A percentile compares a stretch with the other conserved stretches of the same genome.
These are phyloP conservation scores for Pythium sp. DNA, from an alignment of 352 stramenopile species.

Conservation along the genomic window DNA sequence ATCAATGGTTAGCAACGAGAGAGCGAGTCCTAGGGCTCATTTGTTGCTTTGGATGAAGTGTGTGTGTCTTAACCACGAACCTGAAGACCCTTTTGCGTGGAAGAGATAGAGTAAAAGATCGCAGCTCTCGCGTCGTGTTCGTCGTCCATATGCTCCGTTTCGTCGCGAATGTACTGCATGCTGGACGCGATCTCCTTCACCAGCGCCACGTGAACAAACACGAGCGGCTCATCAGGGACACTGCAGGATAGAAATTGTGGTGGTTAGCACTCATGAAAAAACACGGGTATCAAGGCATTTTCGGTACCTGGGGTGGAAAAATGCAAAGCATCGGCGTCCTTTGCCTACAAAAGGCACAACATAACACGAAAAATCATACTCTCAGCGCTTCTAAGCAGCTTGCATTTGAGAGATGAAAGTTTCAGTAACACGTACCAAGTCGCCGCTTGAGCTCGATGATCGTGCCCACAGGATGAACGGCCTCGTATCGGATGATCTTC, in stretches of 20 bases:
- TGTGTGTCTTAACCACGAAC: slow-evolving; percentile 20
- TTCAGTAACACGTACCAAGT: slow-evolving; percentile 43
- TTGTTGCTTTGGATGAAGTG: no score
- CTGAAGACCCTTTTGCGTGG: slow-evolving; percentile 88
- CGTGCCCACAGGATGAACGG: slow-evolving; percentile 92
- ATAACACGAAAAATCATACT: neutral
- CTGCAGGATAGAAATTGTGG: slow-evolving; percentile 14
- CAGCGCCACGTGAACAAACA: slow-evolving; percentile 95
- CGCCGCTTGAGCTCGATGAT: slow-evolving; percentile 92
- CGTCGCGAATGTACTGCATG: slow-evolving; percentile 90
- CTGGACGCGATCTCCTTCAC: slow-evolving; percentile 85
- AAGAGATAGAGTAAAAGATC: slow-evolving; percentile 97
- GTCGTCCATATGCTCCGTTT: slow-evolving; percentile 64
- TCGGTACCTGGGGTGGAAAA: slow-evolving; percentile 90
- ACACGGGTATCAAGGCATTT: neutral
- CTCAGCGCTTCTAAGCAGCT: neutral
- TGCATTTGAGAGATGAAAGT: neutral
- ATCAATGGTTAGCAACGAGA: neutral
- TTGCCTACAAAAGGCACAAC: slow-evolving; percentile 25
- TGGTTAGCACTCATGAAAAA: neutral
- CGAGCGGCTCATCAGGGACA: slow-evolving; percentile 90
- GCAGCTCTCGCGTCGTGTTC: slow-evolving; percentile 64
- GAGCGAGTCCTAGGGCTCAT: neutral
- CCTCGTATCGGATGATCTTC: slow-evolving; percentile 95
- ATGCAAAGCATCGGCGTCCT: slow-evolving; percentile 89